Evolutionary conservation across 176 grass and related monocot genomes (phyloP).

Genomic region (Bothriochloa decipiens): DNA sequence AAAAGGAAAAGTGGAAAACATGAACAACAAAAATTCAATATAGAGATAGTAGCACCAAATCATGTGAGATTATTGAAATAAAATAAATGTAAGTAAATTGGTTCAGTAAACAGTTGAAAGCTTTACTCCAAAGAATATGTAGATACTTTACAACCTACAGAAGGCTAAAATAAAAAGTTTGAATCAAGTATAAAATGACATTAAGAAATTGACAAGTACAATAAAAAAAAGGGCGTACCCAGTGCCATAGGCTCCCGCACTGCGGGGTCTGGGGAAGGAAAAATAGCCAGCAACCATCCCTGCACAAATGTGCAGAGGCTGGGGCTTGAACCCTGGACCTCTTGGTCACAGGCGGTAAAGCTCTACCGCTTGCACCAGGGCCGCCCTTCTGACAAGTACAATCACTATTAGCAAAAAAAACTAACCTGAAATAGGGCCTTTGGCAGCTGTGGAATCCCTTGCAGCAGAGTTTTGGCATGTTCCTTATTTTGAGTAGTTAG

Average conservation of each 20-base stretch:
- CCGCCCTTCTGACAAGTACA: too few species aligned
- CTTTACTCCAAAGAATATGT: neutral
- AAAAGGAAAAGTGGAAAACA: neutral
- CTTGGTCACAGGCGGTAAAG: too few species aligned
- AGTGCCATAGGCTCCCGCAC: too few species aligned
- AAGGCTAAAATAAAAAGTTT: neutral
- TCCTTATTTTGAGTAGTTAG: constrained; percentile 75
- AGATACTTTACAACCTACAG: neutral
- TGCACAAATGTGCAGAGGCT: too few species aligned
- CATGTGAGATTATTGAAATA: constrained; percentile 4
- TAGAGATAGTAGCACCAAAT: neutral
- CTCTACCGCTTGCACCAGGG: too few species aligned
- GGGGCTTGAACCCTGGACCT: too few species aligned
- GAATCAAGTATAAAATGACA: neutral
- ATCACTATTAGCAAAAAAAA: constrained; percentile 25
- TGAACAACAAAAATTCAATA: neutral
- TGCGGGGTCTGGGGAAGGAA: too few species aligned
- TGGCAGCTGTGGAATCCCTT: constrained; percentile 70
- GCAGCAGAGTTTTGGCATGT: constrained; percentile 63
- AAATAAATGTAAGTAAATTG: neutral
- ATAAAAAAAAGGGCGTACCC: too few species aligned
- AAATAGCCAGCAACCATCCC: too few species aligned
- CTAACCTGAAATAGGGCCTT: constrained; percentile 96
- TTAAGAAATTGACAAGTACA: neutral
- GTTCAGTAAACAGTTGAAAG: constrained; percentile 26